Percentiles rank a stretch among this genome's conserved stretches.
Evolutionary conservation across 2,329 filamentous ascomycete species (phyloP).

Genomic region (Monilinia fructigena): DNA sequence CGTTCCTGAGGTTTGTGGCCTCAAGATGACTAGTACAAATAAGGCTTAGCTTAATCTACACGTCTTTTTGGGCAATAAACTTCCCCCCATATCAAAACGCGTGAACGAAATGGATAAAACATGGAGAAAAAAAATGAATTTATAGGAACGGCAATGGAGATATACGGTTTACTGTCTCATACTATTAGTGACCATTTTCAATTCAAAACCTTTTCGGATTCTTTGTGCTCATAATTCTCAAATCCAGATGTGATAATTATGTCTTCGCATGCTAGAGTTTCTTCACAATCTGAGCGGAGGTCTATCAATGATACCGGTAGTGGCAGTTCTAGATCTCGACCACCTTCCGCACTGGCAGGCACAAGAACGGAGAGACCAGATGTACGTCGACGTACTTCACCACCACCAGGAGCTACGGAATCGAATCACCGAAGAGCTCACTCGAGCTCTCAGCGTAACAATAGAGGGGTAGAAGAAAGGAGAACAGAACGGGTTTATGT

Average conservation of each 20-base stretch:
- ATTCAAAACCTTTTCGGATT: constrained; percentile 2
- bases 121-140: constrained; percentile 13
- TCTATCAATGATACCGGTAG: constrained; percentile 37
- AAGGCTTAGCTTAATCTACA: constrained; percentile 16
- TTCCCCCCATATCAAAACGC: constrained; percentile 21
- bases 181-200: constrained; percentile 11
- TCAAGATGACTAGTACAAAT: not conserved
- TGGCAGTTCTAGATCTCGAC: constrained; percentile 36
- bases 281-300: constrained; percentile 38
- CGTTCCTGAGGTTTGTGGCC: constrained; percentile 18
- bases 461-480: constrained; percentile 47
- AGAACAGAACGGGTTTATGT: constrained; percentile 57
- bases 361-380: constrained; percentile 32
- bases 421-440: constrained; percentile 56
- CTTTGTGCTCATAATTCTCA: constrained; percentile 20
- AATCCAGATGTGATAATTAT: constrained; percentile 37
- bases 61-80: constrained; percentile 16
- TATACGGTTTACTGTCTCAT: constrained; percentile 17
- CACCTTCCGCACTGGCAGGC: constrained; percentile 32
- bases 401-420: constrained; percentile 30
- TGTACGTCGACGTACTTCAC: constrained; percentile 34
- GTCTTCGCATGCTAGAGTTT: constrained; percentile 39
- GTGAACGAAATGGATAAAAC: constrained; percentile 7
- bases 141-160: constrained; percentile 16
- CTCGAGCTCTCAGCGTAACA: constrained; percentile 54